Evolutionary conservation across 1,139 yeast genomes (phyloP).

Genomic region (Lodderomyces metapsilosis): DNA sequence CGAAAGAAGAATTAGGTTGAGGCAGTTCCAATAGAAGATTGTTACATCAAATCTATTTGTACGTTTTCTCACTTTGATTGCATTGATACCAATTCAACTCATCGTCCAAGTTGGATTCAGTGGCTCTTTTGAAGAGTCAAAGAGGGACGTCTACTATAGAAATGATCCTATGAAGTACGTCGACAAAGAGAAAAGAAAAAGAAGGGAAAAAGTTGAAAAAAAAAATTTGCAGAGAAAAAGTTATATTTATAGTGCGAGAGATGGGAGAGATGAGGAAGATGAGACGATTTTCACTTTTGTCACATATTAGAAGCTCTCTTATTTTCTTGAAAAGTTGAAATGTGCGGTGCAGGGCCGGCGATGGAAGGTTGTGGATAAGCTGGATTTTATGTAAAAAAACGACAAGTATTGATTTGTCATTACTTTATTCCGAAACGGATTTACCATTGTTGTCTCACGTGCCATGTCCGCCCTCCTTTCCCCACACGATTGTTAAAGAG

Average conservation of each 20-base stretch:
- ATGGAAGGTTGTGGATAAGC: no score
- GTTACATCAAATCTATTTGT: slow-evolving; percentile 7
- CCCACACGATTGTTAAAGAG: no score
- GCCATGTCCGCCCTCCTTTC: no score
- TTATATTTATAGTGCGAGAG: neutral
- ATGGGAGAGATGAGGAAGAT: slow-evolving; percentile 1
- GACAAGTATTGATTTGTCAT: no score
- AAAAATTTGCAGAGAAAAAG: neutral
- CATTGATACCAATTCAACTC: slow-evolving; percentile 85
- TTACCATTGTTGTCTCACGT: no score
- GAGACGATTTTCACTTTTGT: neutral
- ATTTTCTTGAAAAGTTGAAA: no score
- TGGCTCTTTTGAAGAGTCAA: slow-evolving; percentile 99
- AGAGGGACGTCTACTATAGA: slow-evolving; percentile 98
- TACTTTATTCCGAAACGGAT: no score
- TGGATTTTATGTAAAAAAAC: no score
- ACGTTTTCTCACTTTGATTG: slow-evolving; percentile 73
- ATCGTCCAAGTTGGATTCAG: slow-evolving; percentile 99
- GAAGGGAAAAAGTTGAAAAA: slow-evolving; percentile 11
- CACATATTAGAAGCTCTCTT: neutral
- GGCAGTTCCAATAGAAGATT: neutral
- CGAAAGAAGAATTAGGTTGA: neutral
- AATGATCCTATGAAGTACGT: slow-evolving; percentile 89
- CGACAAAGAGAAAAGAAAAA: slow-evolving; percentile 43
- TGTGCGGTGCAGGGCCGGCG: no score